Evolutionary conservation across 768 basidiomycete species (phyloP).

Genomic region (Leccinum fibrillosum): DNA sequence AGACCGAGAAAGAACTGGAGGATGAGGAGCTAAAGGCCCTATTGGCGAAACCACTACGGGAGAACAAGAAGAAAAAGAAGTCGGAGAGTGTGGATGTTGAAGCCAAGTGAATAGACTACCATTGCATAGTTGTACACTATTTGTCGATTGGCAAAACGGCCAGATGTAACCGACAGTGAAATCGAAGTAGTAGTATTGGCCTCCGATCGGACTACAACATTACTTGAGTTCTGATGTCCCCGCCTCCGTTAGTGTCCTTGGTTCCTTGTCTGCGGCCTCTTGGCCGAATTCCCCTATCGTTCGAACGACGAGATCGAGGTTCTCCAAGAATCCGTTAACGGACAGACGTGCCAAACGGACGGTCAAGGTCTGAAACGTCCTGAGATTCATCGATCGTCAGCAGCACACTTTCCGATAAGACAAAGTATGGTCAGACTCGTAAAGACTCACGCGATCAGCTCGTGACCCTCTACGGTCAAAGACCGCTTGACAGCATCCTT

Average conservation of each 20-base stretch:
- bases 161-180: slow-evolving; percentile 12
- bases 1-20: slow-evolving; percentile 84
- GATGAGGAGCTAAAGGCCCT: slow-evolving; percentile 83
- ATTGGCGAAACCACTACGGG: slow-evolving; percentile 75
- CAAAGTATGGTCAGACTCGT: not conserved
- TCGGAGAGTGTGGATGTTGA: slow-evolving; percentile 46
- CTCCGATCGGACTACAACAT: not conserved
- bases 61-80: slow-evolving; percentile 92
- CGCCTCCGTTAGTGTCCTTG: not conserved
- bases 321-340: slow-evolving; percentile 85
- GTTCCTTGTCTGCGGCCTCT: slow-evolving; percentile 42
- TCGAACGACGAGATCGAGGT: slow-evolving; percentile 79
- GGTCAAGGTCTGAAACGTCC: slow-evolving; percentile 75
- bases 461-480: slow-evolving; percentile 62
- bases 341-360: slow-evolving; percentile 82
- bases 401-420: not conserved
- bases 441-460: slow-evolving; percentile 74
- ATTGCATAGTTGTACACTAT: slow-evolving; percentile 14
- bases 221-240: slow-evolving; percentile 6
- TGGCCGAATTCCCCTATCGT: slow-evolving; percentile 81
- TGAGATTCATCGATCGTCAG: slow-evolving; percentile 25
- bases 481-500: slow-evolving; percentile 72
- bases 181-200: slow-evolving; percentile 5
- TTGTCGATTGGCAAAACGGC: slow-evolving; percentile 10
- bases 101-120: slow-evolving; percentile 22